Evolutionary conservation across 2,329 filamentous ascomycete genomes (phyloP).

Genomic region (Diaporthe destruens): DNA sequence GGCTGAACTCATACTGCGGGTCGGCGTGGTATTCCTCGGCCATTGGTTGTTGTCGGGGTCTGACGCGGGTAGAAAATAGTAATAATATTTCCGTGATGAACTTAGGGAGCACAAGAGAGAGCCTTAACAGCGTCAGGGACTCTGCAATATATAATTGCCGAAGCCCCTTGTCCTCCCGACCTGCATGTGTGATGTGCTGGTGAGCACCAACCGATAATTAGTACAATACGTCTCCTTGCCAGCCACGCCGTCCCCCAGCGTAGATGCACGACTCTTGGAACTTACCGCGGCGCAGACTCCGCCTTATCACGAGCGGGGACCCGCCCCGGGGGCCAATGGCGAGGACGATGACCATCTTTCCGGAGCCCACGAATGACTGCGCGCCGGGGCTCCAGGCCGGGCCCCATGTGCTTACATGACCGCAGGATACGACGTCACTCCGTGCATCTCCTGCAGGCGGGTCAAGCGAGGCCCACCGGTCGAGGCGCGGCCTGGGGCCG

Average conservation of each 20-base stretch:
- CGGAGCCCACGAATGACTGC: conserved; percentile 11
- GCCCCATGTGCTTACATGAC: conserved; percentile 12
- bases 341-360: neutral
- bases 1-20: conserved; percentile 49
- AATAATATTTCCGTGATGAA: too few relatives aligned
- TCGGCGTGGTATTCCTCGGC: conserved; percentile 28
- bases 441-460: conserved; percentile 8
- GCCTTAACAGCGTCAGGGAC: too few relatives aligned
- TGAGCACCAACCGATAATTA: neutral
- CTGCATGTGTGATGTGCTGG: neutral
- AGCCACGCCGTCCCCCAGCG: neutral
- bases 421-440: conserved; percentile 23
- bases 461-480: conserved; percentile 7
- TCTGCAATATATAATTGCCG: conserved; percentile 5
- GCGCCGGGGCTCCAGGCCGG: neutral
- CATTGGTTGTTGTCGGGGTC: neutral
- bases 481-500: neutral
- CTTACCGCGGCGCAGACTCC: neutral
- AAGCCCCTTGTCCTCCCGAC: neutral
- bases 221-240: neutral
- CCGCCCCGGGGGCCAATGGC: conserved; percentile 1
- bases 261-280: neutral
- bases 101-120: too few relatives aligned
- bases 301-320: conserved; percentile 25
- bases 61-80: neutral